Percentiles rank a stretch among this genome's conserved stretches.
phyloP scores from a whole-genome alignment of 2,329 filamentous ascomycete species.

The Sporothrix protearum region DNA sequence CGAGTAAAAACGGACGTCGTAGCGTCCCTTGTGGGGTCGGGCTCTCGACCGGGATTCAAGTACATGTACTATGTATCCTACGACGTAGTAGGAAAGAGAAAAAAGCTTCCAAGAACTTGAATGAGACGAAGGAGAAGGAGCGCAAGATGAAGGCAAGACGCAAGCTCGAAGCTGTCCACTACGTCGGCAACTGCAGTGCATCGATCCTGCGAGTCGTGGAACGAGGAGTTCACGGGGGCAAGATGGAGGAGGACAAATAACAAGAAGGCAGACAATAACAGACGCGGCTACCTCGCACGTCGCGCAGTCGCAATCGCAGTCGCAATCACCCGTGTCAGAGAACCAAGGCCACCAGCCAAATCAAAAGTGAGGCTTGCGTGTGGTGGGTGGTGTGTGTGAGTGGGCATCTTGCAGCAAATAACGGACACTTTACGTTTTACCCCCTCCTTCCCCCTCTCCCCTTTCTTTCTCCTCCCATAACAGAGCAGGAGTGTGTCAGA shows the following conservation, averaged over 20 bases:
- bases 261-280: neutral
- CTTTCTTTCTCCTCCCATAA: neutral
- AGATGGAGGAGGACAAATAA: neutral
- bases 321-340: neutral
- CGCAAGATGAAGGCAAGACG: neutral
- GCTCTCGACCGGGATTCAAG: constrained; percentile 17
- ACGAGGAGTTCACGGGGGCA: neutral
- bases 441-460: neutral
- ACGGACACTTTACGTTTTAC: neutral
- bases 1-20: constrained; percentile 8
- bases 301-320: neutral
- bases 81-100: no score
- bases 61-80: no score
- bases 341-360: neutral
- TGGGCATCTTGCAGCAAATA: neutral
- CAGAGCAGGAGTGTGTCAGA: neutral
- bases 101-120: neutral
- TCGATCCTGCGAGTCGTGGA: neutral
- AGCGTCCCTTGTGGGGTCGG: constrained; percentile 16
- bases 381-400: neutral
- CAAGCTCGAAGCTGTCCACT: neutral
- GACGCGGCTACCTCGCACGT: neutral
- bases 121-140: neutral
- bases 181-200: neutral
- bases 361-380: constrained; percentile 23